phyloP scores from a whole-genome alignment of 2,329 filamentous ascomycete genomes.

The Nigrospora osmanthi region DNA sequence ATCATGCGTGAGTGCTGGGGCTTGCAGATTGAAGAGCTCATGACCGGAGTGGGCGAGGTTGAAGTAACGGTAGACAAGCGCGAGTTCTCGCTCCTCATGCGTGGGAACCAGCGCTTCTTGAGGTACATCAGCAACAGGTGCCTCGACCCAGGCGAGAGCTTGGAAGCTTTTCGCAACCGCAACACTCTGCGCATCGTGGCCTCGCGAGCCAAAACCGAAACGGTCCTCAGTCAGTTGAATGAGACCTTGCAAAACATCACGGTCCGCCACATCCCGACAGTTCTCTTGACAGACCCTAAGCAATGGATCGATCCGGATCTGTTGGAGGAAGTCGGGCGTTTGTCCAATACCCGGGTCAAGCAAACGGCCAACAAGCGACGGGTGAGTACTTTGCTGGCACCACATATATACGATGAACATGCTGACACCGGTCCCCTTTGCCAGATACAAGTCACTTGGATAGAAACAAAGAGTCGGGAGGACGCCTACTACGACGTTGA shows the following conservation, averaged over 20 bases:
- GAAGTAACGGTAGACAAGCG: slow-evolving; percentile 28
- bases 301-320: slow-evolving; percentile 11
- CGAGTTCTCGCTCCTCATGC: slow-evolving; percentile 35
- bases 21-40: slow-evolving; percentile 36
- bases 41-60: slow-evolving; percentile 31
- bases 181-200: slow-evolving; percentile 26
- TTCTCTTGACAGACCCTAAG: not conserved
- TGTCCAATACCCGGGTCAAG: slow-evolving; percentile 24
- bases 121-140: slow-evolving; percentile 17
- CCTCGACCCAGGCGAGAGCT: slow-evolving; percentile 25
- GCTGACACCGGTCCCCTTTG: slow-evolving; percentile 2
- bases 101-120: slow-evolving; percentile 29
- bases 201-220: slow-evolving; percentile 24
- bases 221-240: slow-evolving; percentile 25
- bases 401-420: not conserved
- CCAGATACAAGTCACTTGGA: slow-evolving; percentile 33
- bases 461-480: slow-evolving; percentile 16
- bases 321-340: slow-evolving; percentile 26
- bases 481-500: slow-evolving; percentile 19
- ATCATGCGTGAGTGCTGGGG: slow-evolving; percentile 43
- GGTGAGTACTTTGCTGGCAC: slow-evolving; percentile 11
- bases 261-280: slow-evolving; percentile 3
- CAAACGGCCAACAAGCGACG: slow-evolving; percentile 8
- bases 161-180: slow-evolving; percentile 23
- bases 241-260: slow-evolving; percentile 16